Base-by-base conservation (phyloP, 1,139 yeast species). In the Blastobotrys capitulatus region DNA sequence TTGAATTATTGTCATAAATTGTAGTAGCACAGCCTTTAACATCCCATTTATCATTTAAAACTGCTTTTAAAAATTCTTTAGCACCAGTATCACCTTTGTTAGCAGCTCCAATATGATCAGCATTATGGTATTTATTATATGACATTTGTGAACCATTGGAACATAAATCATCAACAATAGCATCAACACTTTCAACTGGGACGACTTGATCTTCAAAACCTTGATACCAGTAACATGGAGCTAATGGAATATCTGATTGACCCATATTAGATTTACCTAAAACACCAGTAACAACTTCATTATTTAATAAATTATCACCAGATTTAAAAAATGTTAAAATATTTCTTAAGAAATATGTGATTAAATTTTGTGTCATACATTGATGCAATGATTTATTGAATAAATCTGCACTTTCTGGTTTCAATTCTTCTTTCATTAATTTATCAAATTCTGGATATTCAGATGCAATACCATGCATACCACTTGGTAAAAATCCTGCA, bases 401-500 rank as follows among this genome's bases (percentile, higher is more conserved):
- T 15, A 38, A 37, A 25, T 44, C 46, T 18, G 49, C 49, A 34
- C 44, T 52, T 32, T 44, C 34, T 10, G 58, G 50, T 8, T 44
- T 25, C 19, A 59, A 46, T 22, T 53, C 22, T n/a, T 40, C 39
- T 6, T 50, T 18, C 29, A 57, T 47, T 7, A 46, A 20, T 16
- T 44, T 41, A 12, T 47, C 36, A 15, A 48, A 27, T 16, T 54
- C 60, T 13, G 62, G 62, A 51, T 64, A 65, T 53, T 62, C 66
- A 13, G 55, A 46, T 27, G 60, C 57, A 39, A 65, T 50, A 15
- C 69, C 69, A 25, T 54, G 40, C 38, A 62, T 43, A 10, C 63
- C 66, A 19, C 61, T 54, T n/a, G 65, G 63, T 25, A 60, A 47
- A 47, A 63, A 57, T 8, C 67, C 68, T 10, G 65, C 57, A 22